Conservation (phyloP, 192 early-diverging fungal species). For the Obelidium mucronatum region DNA sequence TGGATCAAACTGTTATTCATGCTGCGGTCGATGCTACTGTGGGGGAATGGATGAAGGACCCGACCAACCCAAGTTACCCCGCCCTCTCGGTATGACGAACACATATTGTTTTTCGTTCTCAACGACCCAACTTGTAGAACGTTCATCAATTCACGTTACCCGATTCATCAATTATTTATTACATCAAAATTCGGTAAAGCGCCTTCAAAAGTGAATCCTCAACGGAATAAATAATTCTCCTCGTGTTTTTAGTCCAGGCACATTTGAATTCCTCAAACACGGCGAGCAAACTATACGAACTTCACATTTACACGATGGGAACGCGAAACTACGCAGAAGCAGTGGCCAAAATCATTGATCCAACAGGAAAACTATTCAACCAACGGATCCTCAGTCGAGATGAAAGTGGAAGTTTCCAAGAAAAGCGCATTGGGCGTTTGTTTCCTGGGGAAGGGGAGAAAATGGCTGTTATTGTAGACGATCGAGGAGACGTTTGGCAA, state of each 20-base stretch:
- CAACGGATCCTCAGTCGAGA: constrained; percentile 92
- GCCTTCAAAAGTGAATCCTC: neutral
- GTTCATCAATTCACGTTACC: constrained; percentile 80
- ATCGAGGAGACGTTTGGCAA: constrained; percentile 94
- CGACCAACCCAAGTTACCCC: constrained; percentile 61
- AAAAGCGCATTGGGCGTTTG: constrained; percentile 83
- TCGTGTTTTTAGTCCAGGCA: constrained; percentile 66
- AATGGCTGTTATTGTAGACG: constrained; percentile 97
- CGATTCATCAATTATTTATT: constrained; percentile 69
- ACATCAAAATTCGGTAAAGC: constrained; percentile 83
- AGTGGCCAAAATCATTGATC: constrained; percentile 88
- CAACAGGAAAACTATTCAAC: constrained; percentile 76
- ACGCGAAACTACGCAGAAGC: constrained; percentile 90
- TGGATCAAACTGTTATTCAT: constrained; percentile 98
- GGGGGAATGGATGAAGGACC: constrained; percentile 75
- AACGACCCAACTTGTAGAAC: constrained; percentile 52
- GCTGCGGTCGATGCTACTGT: constrained; percentile 83
- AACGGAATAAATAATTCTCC: neutral
- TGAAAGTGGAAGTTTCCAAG: constrained; percentile 85
- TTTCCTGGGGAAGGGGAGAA: constrained; percentile 90
- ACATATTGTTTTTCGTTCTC: neutral
- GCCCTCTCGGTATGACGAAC: constrained; percentile 47
- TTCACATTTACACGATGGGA: constrained; percentile 99
- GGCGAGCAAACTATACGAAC: constrained; percentile 78
- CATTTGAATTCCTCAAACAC: constrained; percentile 78